Percentiles rank a stretch among this genome's conserved stretches.
phyloP scores from a whole-genome alignment of 345 rosid species.

The Lumnitzera racemosa region DNA sequence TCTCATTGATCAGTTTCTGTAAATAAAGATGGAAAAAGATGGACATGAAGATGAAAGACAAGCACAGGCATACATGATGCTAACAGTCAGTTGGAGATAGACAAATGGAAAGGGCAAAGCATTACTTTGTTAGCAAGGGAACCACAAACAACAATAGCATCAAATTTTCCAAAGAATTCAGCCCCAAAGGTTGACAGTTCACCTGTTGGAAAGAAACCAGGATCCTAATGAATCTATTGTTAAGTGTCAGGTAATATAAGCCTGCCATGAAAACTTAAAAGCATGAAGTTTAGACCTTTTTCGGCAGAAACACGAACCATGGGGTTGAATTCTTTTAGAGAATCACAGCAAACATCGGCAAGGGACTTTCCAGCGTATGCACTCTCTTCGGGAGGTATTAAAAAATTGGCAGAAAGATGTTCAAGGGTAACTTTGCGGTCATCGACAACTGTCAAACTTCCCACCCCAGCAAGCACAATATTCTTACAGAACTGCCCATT shows the following conservation, averaged over 20 bases:
- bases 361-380: slow-evolving; percentile 46
- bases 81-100: slow-evolving; percentile 1
- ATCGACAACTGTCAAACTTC: slow-evolving; percentile 80
- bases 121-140: slow-evolving; percentile 53
- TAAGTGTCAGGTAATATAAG: too few species aligned
- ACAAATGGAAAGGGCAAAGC: neutral
- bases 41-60: slow-evolving; percentile 2
- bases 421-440: slow-evolving; percentile 55
- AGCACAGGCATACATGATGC: neutral
- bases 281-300: slow-evolving; percentile 39
- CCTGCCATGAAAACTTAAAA: neutral
- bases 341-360: slow-evolving; percentile 78
- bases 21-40: slow-evolving; percentile 1
- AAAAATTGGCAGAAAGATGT: slow-evolving; percentile 62
- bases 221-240: neutral
- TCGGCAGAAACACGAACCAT: slow-evolving; percentile 82
- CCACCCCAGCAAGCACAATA: slow-evolving; percentile 90
- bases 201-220: slow-evolving; percentile 35
- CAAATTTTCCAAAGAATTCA: slow-evolving; percentile 67
- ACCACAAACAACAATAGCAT: slow-evolving; percentile 62
- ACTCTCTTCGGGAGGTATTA: slow-evolving; percentile 59
- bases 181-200: slow-evolving; percentile 47
- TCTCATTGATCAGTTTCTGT: slow-evolving; percentile 72
- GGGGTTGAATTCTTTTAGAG: slow-evolving; percentile 83
- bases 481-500: slow-evolving; percentile 85